phyloP scores from a whole-genome alignment of 2,329 filamentous ascomycete genomes.

The Stachybotrys elegans region DNA sequence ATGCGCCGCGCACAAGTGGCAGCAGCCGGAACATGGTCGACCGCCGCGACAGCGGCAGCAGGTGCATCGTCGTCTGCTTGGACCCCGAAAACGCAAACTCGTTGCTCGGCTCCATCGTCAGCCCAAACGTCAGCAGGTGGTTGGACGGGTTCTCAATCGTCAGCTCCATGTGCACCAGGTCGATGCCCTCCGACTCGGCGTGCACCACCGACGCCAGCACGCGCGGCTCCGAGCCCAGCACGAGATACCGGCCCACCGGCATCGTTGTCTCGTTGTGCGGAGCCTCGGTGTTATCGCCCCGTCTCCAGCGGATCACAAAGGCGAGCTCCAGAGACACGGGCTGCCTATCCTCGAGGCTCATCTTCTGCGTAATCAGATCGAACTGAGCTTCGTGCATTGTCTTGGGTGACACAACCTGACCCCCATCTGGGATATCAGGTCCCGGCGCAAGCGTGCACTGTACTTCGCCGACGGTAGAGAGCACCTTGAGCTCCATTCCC shows the following conservation, averaged over 20 bases:
- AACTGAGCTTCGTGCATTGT: conserved; percentile 70
- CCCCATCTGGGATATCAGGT: conserved; percentile 32
- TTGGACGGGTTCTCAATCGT: conserved; percentile 90
- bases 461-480: conserved; percentile 57
- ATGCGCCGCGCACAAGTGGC: conserved; percentile 59
- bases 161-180: conserved; percentile 43
- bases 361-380: conserved; percentile 68
- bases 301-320: conserved; percentile 73
- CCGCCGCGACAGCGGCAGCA: conserved; percentile 76
- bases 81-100: conserved; percentile 89
- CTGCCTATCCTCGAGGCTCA: conserved; percentile 74
- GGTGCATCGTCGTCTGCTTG: conserved; percentile 73
- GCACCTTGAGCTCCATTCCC: conserved; percentile 57
- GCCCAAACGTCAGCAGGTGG: conserved; percentile 89
- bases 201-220: conserved; percentile 62
- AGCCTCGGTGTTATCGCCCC: conserved; percentile 33
- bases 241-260: conserved; percentile 71
- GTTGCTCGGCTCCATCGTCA: conserved; percentile 88
- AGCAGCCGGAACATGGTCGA: conserved; percentile 70
- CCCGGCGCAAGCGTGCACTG: conserved; percentile 46
- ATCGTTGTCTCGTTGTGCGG: conserved; percentile 60
- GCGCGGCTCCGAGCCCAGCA: conserved; percentile 80
- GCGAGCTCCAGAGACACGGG: conserved; percentile 69
- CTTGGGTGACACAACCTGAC: conserved; percentile 54
- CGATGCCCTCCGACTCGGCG: conserved; percentile 22